Evolutionary conservation across 345 rosid genomes (phyloP), one percentile per base, ranked within the genome.

Genomic region (Linum lewisii): DNA sequence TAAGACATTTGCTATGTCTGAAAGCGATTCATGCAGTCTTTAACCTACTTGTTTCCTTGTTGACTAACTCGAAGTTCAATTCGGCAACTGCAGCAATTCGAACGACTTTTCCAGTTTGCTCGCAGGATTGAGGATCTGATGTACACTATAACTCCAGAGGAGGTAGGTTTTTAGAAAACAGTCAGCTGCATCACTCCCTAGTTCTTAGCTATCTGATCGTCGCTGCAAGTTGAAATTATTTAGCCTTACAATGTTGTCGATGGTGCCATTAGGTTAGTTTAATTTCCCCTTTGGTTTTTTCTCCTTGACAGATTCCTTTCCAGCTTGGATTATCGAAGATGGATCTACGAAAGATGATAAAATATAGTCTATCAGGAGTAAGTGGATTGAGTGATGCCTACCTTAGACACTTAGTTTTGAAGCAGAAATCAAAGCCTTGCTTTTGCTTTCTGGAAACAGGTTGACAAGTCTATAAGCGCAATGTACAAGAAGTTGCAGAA

Each of bases 401-500:
- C n/a, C 7, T 38, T 59, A 21, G 54, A 34, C n/a, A n/a, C 34
- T 34, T 58, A 2, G 4, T 13, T 10, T n/a, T 24, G 56, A 19
- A 61, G 62, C 21, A 10, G 44, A n/a, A 24, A 44, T 54, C 56
- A 49, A 37, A 57, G 58, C 47, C 18, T 34, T 42, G 47, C 15
- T 42, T 51, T 25, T 19, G 50, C 49, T 21, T 60, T 51, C 67
- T 52, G 34, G 18, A 18, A 65, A 7, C 79, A 89, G 97, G 96
- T 85, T 63, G 99, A 89, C 75, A 89, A 84, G 74, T 87, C 97
- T 38, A 80, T 93, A 26, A 75, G 79, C 50, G 81, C 86, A 19
- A 93, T 93, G 99, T 89, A 87, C 58, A 93, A 93, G 73, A 93
- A 81, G 78, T 72, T 93, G 84, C 99, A 93, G 81, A 93, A 89